Evolutionary conservation across 768 basidiomycete genomes (phyloP).

Genomic region (Boletus reticulatus): DNA sequence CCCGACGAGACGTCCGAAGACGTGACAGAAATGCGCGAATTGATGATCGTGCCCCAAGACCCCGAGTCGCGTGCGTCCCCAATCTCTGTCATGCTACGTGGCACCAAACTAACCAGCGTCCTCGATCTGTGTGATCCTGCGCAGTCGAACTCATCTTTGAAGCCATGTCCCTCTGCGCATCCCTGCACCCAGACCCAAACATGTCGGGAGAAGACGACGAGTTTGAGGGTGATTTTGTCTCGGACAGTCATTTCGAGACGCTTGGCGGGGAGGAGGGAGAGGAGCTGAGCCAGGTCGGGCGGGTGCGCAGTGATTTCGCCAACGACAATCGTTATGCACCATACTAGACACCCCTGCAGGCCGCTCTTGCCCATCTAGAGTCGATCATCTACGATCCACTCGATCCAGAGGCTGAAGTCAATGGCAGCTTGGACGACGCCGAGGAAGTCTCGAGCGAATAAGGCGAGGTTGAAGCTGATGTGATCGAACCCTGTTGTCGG

Average conservation of each 20-base stretch:
- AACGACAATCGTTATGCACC: conserved; percentile 77
- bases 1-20: conserved; percentile 35
- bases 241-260: conserved; percentile 44
- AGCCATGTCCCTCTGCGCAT: conserved; percentile 79
- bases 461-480: conserved; percentile 5
- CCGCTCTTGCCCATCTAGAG: conserved; percentile 78
- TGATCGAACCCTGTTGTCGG: too few relatives aligned
- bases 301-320: conserved; percentile 90
- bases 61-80: conserved; percentile 54
- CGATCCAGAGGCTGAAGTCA: conserved; percentile 10
- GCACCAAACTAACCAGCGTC: neutral
- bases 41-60: conserved; percentile 69
- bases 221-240: conserved; percentile 54
- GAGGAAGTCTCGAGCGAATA: conserved; percentile 17
- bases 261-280: conserved; percentile 59
- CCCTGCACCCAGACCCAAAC: conserved; percentile 75
- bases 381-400: conserved; percentile 69
- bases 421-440: conserved; percentile 11
- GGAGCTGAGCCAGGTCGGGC: conserved; percentile 84
- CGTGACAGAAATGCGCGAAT: conserved; percentile 67
- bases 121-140: neutral
- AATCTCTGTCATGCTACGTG: neutral
- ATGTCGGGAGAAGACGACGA: conserved; percentile 40
- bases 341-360: conserved; percentile 75
- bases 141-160: conserved; percentile 85